These are phyloP conservation scores for Neltuma alba DNA, from an alignment of 306 rosid genomes.

Conservation along the genomic window DNA sequence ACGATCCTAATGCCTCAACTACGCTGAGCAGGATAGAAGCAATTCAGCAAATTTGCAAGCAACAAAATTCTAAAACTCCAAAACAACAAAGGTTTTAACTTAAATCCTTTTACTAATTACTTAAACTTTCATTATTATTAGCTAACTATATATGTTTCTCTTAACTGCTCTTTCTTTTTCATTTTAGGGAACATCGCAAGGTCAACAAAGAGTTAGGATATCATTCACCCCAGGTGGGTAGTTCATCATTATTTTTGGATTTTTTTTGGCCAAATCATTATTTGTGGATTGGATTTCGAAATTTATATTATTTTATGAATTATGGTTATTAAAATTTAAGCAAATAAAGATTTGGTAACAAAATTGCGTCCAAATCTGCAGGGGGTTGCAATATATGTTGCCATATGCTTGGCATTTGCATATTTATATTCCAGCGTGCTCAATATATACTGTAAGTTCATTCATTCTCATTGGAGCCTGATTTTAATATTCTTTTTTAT, in stretches of 20 bases:
- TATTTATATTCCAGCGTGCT: slow-evolving; percentile 6
- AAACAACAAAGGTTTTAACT: neutral
- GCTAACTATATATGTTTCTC: neutral
- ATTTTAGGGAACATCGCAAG: neutral
- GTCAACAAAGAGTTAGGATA: neutral
- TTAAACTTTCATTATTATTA: no score
- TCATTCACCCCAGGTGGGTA: slow-evolving; percentile 9
- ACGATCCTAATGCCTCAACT: slow-evolving; percentile 9
- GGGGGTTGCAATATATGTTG: slow-evolving; percentile 3
- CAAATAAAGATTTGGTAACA: neutral
- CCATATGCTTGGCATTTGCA: slow-evolving; percentile 16
- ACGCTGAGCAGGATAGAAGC: slow-evolving; percentile 9
- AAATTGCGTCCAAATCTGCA: neutral
- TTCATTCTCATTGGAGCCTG: neutral
- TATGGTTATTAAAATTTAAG: neutral
- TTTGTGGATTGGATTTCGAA: no score
- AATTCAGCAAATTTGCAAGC: slow-evolving; percentile 13
- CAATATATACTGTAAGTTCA: neutral
- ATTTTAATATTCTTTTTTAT: no score
- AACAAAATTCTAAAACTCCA: neutral
- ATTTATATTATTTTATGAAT: no score
- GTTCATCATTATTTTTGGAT: neutral
- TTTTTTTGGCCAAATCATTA: no score
- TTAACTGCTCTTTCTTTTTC: neutral
- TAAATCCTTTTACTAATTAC: neutral